Percentiles rank a stretch among this genome's conserved stretches.
phyloP scores from a whole-genome alignment of 2,329 filamentous ascomycete species.

The Pseudocercospora fijiensis region DNA sequence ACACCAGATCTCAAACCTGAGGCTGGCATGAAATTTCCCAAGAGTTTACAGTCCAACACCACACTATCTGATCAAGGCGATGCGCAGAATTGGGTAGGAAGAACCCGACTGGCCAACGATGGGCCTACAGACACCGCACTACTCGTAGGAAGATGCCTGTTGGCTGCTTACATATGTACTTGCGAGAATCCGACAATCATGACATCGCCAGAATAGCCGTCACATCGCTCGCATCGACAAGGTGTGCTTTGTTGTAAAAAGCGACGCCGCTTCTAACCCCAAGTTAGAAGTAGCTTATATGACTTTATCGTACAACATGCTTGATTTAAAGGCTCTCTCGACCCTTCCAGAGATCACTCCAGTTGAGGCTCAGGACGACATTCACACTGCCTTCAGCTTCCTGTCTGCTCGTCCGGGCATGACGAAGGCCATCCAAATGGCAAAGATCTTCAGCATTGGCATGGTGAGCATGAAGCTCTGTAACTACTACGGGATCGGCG shows the following conservation, averaged over 20 bases:
- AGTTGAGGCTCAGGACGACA: conserved; percentile 67
- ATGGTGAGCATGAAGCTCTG: conserved; percentile 73
- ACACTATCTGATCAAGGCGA: conserved; percentile 16
- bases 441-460: conserved; percentile 65
- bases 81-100: conserved; percentile 50
- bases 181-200: conserved; percentile 77
- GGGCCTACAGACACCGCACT: conserved; percentile 59
- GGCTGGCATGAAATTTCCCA: no score
- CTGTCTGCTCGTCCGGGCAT: conserved; percentile 67
- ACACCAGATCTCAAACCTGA: no score
- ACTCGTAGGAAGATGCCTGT: conserved; percentile 65
- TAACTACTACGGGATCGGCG: conserved; percentile 82
- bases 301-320: no score
- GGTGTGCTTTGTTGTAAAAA: no score
- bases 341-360: conserved; percentile 63
- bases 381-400: conserved; percentile 73
- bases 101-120: conserved; percentile 60
- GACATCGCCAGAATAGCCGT: conserved; percentile 75
- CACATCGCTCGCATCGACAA: no score
- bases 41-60: not conserved
- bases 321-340: conserved; percentile 61
- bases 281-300: no score
- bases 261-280: no score
- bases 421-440: conserved; percentile 65
- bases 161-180: conserved; percentile 75